Conservation (phyloP, 2,329 filamentous ascomycete species). For the Endocalyx cinctus region DNA sequence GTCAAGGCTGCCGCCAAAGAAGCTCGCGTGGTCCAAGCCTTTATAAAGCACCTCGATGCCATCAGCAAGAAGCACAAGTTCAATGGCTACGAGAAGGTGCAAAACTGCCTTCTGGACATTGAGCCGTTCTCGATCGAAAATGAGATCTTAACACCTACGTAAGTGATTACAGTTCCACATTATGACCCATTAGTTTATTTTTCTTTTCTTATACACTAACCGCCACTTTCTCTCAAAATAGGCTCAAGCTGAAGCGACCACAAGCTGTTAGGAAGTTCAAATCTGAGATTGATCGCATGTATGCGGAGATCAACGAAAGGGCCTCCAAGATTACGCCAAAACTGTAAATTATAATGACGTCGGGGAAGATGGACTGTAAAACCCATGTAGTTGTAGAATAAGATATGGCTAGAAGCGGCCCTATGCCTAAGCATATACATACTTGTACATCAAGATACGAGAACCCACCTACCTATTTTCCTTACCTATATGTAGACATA, state of each 20-base stretch:
- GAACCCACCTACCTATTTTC: background rate
- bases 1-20: slow-evolving; percentile 65
- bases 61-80: slow-evolving; percentile 83
- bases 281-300: slow-evolving; percentile 51
- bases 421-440: no score
- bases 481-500: slow-evolving; percentile 4
- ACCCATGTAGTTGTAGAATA: background rate
- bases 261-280: slow-evolving; percentile 50
- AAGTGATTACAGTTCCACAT: slow-evolving; percentile 36
- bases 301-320: slow-evolving; percentile 45
- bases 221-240: slow-evolving; percentile 19
- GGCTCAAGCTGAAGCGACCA: slow-evolving; percentile 57
- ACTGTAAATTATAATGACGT: slow-evolving; percentile 30
- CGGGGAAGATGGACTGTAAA: background rate
- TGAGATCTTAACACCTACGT: slow-evolving; percentile 83
- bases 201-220: background rate
- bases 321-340: slow-evolving; percentile 35
- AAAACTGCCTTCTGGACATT: slow-evolving; percentile 67
- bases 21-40: slow-evolving; percentile 66
- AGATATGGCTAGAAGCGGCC: no score
- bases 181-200: no score
- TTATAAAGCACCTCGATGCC: slow-evolving; percentile 72
- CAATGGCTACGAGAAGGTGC: slow-evolving; percentile 83
- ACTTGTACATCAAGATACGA: no score
- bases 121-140: slow-evolving; percentile 95